Base-by-base conservation (phyloP, 2,329 filamentous ascomycete genomes). In the Drechslerella dactyloides region DNA sequence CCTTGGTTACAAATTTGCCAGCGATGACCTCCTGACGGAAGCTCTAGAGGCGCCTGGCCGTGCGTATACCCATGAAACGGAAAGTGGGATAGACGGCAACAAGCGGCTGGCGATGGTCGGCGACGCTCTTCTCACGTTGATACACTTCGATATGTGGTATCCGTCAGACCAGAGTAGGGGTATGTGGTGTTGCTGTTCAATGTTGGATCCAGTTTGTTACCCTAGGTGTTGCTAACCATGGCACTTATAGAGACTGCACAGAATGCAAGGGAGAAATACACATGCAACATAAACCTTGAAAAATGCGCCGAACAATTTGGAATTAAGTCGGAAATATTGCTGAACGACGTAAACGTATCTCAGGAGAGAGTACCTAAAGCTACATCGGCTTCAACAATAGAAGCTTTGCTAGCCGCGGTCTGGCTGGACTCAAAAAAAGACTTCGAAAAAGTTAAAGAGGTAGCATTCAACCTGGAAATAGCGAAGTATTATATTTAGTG, bases 361-460 rank as follows among this genome's bases (percentile, higher is more conserved):
- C 7, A 7, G 33, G 11, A 30, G 21, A 53, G 33, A 48, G 46
- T 56, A 23, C 37, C 60, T 19, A 69, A 17, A 44, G 17, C 7
- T 4, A 69, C 58, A 46, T 46, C 58, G 24, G 65, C 65, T 19
- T 63, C 65, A 37, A 53, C 65, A 11, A 42, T 69, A 15, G 65
- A 69, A 27, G 65, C 65, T 50, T 59, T 69, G 44, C 21, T 69
- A 15, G 58, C 30, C 4, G 65, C 52, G 1, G 58, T 69, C 15
- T 69, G 65, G 65, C 53, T 69, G 13, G 65, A 69, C 42, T 53
- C 65, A 5, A 50, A 53, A 33, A 69, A 52, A 17, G 37, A 69
- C 23, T 58, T 69, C 15, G 58, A 58, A 21, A 51, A 52, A 21
- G 65, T 63, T 13, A 51, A 17, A 33, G 50, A 58, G 13, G 52